These are phyloP conservation scores for Rhodomyrtus tomentosa DNA, from an alignment of 345 rosid species.

Conservation along the genomic window DNA sequence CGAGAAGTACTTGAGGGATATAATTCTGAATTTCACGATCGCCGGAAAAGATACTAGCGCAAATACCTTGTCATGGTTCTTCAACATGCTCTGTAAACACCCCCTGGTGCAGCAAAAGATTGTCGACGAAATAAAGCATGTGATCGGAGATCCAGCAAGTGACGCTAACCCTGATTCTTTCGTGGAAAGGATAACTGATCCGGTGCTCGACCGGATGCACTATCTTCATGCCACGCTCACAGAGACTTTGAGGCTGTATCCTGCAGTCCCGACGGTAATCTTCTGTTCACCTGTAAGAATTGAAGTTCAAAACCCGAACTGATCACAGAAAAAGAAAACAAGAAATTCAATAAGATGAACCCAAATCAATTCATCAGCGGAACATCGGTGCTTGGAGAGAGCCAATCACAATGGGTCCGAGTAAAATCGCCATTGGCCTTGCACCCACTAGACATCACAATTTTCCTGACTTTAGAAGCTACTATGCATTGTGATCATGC, in stretches of 20 bases:
- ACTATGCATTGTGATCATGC: not conserved
- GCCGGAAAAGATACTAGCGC: conserved; percentile 80
- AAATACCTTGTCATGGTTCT: conserved; percentile 54
- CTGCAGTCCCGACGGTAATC: conserved; percentile 51
- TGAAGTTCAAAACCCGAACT: not conserved
- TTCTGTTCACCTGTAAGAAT: not conserved
- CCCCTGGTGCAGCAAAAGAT: conserved; percentile 62
- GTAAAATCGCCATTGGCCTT: not conserved
- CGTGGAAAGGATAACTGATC: conserved; percentile 26
- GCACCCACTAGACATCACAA: not conserved
- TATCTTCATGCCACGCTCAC: conserved; percentile 74
- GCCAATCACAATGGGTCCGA: not conserved
- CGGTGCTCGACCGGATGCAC: conserved; percentile 49
- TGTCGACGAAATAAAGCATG: conserved; percentile 38
- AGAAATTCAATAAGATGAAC: not conserved
- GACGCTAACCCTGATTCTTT: conserved; percentile 23
- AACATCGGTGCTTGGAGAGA: not conserved
- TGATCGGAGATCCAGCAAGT: conserved; percentile 6
- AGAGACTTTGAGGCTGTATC: conserved; percentile 70
- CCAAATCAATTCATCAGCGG: not conserved
- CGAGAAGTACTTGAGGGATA: conserved; percentile 62
- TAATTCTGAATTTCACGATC: conserved; percentile 52
- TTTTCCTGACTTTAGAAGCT: not conserved
- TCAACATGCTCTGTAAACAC: conserved; percentile 64
- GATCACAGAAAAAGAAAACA: not conserved